Conservation (phyloP, 495 filamentous ascomycete species). For the Xylaria scruposa region DNA sequence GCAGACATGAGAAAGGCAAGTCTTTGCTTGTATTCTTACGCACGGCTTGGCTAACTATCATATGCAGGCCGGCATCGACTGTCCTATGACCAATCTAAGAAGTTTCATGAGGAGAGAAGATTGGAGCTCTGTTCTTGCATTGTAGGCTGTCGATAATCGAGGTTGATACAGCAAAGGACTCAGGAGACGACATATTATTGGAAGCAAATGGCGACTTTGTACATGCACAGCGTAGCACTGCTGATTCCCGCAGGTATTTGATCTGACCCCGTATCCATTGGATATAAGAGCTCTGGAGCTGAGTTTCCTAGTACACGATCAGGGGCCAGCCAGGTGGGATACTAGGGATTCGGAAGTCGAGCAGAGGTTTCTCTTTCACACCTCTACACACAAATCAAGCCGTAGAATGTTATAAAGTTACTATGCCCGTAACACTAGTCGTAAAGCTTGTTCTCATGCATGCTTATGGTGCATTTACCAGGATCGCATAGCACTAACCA, state of each 20-base stretch:
- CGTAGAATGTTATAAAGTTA: background rate
- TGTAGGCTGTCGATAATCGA: constrained; percentile 1
- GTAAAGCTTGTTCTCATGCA: background rate
- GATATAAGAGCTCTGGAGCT: constrained; percentile 2
- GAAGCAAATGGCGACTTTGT: background rate
- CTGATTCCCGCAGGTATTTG: background rate
- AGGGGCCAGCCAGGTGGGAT: background rate
- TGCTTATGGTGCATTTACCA: background rate
- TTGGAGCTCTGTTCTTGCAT: constrained; percentile 9
- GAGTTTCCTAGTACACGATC: background rate
- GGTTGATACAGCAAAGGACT: constrained; percentile 5
- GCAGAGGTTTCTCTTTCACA: constrained; percentile 7
- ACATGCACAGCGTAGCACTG: background rate
- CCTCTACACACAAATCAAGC: background rate
- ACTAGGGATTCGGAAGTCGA: constrained; percentile 4
- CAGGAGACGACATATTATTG: constrained; percentile 2
- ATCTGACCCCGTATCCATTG: background rate
- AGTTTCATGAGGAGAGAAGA: constrained; percentile 2
- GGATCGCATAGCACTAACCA: constrained; percentile 7
- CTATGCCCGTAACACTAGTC: background rate
- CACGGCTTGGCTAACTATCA: constrained; percentile 1
- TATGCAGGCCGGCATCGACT: constrained; percentile 5
- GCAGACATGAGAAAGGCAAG: constrained; percentile 12
- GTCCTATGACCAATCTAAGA: constrained; percentile 1
- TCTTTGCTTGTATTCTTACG: background rate